Evolutionary conservation across 768 basidiomycete genomes (phyloP), one percentile per base, ranked within the genome.

Genomic region (Boletus sp.): DNA sequence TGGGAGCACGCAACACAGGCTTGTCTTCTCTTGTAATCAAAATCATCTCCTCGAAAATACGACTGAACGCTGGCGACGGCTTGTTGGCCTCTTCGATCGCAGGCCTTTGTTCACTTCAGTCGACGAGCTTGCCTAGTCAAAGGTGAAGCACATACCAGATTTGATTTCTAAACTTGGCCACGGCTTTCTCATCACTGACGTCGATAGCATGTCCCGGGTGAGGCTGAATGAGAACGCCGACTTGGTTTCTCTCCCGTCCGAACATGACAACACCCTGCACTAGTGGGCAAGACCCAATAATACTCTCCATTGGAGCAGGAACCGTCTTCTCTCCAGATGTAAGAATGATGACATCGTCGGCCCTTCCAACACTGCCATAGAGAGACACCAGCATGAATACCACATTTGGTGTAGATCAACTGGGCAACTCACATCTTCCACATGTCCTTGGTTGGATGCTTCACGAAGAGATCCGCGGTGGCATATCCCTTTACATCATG

Each of bases 11-110:
- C 7, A 72, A 66, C 45, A 83, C 61, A 0, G 82, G 82, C 59
- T 79, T 80, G 1, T 64, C 68, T 17, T 70, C 41, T 2, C 66
- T 63, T 1, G 80, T 69, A 9, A 83, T 61, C 17, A 83, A 40
- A 44, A 84, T 80, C 81, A 83, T 78, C 61, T 83, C 79, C 64
- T 80, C 80, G 66, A 77, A 80, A 6, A 81, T 73, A 7, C 75
- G 70, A 52, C 77, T 77, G 57, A 76, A 78, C 0, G 74, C 67
- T 0, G 80, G 80, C 0, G 78, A 71, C 2, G 61, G 55, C 11
- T 60, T 65, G 46, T 81, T 81, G 1, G 78, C 80, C 42, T 78
- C 74, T 20, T 79, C 77, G 0, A 81, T 73, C 18, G 60, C 50
- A 0, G 75, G 70, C 75, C 77, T 79, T 39, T 30, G 10, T 45